Percentiles rank a stretch among this genome's conserved stretches.
phyloP scores from a whole-genome alignment of 345 rosid genomes.

The Citrus sinensis region DNA sequence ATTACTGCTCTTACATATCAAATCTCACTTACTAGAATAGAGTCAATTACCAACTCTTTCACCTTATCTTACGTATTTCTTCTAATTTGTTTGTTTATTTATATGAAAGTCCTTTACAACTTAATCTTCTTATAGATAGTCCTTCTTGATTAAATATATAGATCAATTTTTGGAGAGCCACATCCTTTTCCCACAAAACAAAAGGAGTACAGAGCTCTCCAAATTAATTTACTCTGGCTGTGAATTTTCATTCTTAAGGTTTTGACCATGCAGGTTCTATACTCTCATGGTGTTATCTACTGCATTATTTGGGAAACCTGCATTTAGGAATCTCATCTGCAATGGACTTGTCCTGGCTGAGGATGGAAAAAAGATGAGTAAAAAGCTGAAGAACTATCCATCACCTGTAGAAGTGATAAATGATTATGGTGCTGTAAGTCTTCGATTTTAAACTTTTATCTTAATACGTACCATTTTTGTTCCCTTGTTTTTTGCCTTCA shows the following conservation, averaged over 20 bases:
- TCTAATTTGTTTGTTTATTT: not conserved
- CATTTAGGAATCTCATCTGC: constrained; percentile 91
- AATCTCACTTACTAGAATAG: not conserved
- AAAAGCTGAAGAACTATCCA: constrained; percentile 86
- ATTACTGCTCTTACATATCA: not conserved
- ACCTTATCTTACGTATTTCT: not conserved
- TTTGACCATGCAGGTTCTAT: constrained; percentile 66
- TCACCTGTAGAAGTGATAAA: constrained; percentile 83
- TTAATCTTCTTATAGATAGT: not conserved
- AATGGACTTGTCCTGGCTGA: constrained; percentile 97
- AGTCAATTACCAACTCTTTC: not conserved
- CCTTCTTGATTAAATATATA: not conserved
- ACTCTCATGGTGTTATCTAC: constrained; percentile 99
- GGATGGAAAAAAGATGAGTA: constrained; percentile 99
- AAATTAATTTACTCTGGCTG: not conserved
- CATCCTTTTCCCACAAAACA: not conserved
- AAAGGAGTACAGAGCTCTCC: not conserved
- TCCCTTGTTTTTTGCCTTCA: not conserved
- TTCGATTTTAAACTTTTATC: not conserved
- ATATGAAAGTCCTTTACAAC: not conserved
- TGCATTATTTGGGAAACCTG: constrained; percentile 92
- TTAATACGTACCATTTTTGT: constrained; percentile 2
- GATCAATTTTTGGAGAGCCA: not conserved
- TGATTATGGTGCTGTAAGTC: constrained; percentile 95
- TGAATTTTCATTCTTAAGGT: constrained; percentile 1